Evolutionary conservation across 805 yeast species (phyloP).

Genomic region (Blastobotrys muscicola): DNA sequence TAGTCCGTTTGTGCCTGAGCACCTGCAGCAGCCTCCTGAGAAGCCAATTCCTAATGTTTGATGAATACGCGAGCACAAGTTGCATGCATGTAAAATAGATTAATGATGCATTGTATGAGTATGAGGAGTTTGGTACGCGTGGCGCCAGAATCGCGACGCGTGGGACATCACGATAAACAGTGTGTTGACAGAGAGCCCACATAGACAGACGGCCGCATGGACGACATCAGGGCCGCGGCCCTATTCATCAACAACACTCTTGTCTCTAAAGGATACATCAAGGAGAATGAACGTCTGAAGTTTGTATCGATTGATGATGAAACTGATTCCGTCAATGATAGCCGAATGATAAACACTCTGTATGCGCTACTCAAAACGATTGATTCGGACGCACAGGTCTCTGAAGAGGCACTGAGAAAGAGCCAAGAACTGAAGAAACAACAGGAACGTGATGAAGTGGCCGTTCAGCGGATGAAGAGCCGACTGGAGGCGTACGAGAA

Average conservation of each 20-base stretch:
- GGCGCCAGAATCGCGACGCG: neutral
- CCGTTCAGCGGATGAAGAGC: conserved; percentile 2
- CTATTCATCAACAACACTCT: conserved; percentile 17
- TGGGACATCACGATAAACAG: neutral
- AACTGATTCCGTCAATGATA: conserved; percentile 9
- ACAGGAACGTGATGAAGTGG: conserved; percentile 4
- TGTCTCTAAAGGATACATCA: conserved; percentile 17
- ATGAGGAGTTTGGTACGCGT: no score
- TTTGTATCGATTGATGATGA: conserved; percentile 9
- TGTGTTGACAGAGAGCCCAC: neutral
- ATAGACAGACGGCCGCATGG: neutral
- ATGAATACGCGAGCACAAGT: conserved; percentile 3
- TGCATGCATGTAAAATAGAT: neutral
- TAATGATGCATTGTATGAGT: neutral
- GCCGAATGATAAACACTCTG: conserved; percentile 17
- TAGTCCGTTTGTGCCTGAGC: conserved; percentile 12
- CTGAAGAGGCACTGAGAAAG: conserved; percentile 5
- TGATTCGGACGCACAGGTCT: conserved; percentile 10
- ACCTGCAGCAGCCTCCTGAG: neutral
- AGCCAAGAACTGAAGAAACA: conserved; percentile 10
- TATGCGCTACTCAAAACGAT: conserved; percentile 18
- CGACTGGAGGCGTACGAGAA: conserved; percentile 9
- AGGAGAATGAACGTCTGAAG: conserved; percentile 12
- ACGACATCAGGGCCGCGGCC: conserved; percentile 14
- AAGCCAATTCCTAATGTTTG: neutral